These are phyloP conservation scores for Dendrobium chrysotoxum DNA, from an alignment of 106 monocot genomes.

Conservation along the genomic window DNA sequence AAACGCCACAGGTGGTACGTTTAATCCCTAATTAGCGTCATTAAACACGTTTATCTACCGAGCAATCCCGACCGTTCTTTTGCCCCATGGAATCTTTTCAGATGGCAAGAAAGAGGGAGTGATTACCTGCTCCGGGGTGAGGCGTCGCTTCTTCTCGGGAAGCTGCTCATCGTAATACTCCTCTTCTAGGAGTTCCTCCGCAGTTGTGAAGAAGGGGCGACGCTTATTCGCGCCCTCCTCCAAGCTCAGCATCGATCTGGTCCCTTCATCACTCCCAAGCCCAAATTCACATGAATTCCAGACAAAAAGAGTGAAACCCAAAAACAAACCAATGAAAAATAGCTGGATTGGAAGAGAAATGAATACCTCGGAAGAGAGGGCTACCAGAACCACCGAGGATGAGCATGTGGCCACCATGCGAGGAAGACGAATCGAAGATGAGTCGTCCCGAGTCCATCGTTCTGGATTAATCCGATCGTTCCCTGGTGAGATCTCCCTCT, in stretches of 20 bases:
- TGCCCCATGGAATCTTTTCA: background rate
- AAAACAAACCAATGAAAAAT: background rate
- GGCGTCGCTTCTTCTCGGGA: slow-evolving; percentile 92
- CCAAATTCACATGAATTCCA: background rate
- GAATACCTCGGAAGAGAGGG: slow-evolving; percentile 35
- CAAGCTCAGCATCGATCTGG: slow-evolving; percentile 28
- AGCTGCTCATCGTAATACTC: slow-evolving; percentile 92
- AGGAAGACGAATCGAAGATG: slow-evolving; percentile 40
- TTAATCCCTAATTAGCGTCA: background rate
- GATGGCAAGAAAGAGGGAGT: background rate
- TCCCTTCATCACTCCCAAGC: slow-evolving; percentile 30
- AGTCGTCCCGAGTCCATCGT: slow-evolving; percentile 54
- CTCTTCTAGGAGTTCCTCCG: slow-evolving; percentile 69
- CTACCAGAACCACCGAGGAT: slow-evolving; percentile 31
- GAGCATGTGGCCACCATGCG: slow-evolving; percentile 22
- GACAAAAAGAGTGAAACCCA: too few species aligned
- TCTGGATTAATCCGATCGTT: background rate
- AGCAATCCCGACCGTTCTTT: background rate
- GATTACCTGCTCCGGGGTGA: slow-evolving; percentile 75
- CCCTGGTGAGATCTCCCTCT: background rate
- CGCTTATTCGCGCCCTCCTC: slow-evolving; percentile 32
- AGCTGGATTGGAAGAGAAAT: background rate
- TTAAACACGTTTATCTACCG: background rate
- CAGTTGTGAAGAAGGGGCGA: slow-evolving; percentile 54
- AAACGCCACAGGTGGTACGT: background rate